Evolutionary conservation across 352 stramenopile genomes (phyloP), one percentile per base, ranked within the genome.

Genomic region (Pythium apleroticum): DNA sequence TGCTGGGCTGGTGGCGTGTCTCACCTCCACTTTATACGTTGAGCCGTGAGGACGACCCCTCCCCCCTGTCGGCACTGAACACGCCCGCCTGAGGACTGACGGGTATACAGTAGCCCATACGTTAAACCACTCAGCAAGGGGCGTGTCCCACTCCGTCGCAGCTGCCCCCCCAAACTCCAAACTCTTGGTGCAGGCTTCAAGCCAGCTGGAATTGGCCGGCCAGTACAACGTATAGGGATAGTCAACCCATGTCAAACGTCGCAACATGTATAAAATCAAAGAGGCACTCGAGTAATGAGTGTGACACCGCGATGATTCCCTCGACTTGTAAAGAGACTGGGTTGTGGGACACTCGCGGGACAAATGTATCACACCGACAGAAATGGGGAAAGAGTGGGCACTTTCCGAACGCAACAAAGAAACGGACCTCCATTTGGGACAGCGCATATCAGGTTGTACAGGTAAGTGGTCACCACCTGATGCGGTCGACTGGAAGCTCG

Each of bases 21-120:
- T 71, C 64, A 66, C 64, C 37, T 39, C 35, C 43, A 48, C 28
- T 50, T 57, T 66, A 69, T 69, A 69, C 37, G 64, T 71, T 71
- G 64, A 71, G 57, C 43, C 43, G 43, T 50, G 43, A 50, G 43
- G 64, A 71, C 64, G 52, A 65, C 46, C 19, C 24, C 27, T 53
- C 37, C 33, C n/a, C 39, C 55, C 54, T 31, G 33, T 20, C 27
- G 22, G 43, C 43, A 62, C 55, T 48, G 55, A 67, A 70, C 63
- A 70, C 63, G 56, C 63, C n/a, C n/a, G 50, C 20, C 19, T 20
- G 31, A 31, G n/a, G n/a, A n/a, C n/a, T n/a, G n/a, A n/a, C n/a
- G n/a, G n/a, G 14, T 11, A 41, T 69, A 57, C 58, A 69, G 24
- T 43, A 64, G 62, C 48, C 28, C 15, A 37, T 33, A 39, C 9